Evolutionary conservation across 148 eudicot species (phyloP), one percentile per base, ranked within the genome.

Genomic region (Limonium bicolor): DNA sequence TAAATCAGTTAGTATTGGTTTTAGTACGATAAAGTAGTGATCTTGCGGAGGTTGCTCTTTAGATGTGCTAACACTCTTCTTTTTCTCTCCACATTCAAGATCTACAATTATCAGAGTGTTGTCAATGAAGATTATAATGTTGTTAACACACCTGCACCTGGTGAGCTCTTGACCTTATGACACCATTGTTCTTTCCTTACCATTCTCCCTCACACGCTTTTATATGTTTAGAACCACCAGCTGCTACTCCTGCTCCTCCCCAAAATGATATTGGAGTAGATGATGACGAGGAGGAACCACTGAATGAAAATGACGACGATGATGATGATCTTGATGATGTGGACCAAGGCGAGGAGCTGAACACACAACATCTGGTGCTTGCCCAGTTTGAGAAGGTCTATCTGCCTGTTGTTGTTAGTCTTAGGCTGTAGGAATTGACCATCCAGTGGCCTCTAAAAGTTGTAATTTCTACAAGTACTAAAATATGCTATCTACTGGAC

Each of bases 311-410:
- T 45, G 90, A 80, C 38, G 99, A 90, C 30, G 99, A 90, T 48
- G 99, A 85, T 38, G 88, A 79, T 40, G 96, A 86, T 22, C 48
- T 81, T 27, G 95, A 92, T 59, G 99, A 92, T 57, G 73, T 66
- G 50, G 99, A 73, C 37, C 70, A 82, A 36, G 93, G 77, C 24
- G 99, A 85, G 65, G 99, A 92, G 65, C 74, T 73, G 2, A 85
- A 78, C 68, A 78, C 99, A 22, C 75, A 76, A n/a, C 94, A 92
- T 71, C 61, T 92, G 52, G 81, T 92, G 60, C 54, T 92, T 63
- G 99, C 95, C 30, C 95, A 92, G 67, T 92, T 92, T 71, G 99
- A 92, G 62, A 92, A 85, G 95, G 99, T 85, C 65, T 59, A 26
- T 20, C 9, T 16, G 0, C 13, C 0, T 28, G 19, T 32, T 20